Evolutionary conservation across 2,329 filamentous ascomycete species (phyloP), one percentile per base, ranked within the genome.

Genomic region (Venturia nashicola): DNA sequence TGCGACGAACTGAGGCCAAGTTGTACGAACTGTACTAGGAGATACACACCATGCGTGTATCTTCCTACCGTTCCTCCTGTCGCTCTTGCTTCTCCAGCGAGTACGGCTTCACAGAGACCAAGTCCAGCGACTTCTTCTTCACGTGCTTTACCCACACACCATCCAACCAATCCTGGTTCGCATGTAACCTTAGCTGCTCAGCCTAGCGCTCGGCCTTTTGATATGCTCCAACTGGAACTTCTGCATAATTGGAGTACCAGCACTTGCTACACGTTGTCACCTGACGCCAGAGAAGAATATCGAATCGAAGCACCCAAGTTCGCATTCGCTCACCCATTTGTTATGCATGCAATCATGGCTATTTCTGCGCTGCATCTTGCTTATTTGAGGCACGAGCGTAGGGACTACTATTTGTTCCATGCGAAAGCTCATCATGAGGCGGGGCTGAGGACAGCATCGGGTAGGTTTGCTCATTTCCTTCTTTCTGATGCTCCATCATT

Each of bases 11-110:
- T 78, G 62, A 82, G 81, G 71, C 80, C 80, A 18, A 57, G 51
- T 20, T 76, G 77, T 62, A 80, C 78, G 48, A 82, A 82, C 69
- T 79, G 82, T 71, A 80, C 80, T 65, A 27, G 59, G 8, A 34
- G 59, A 32, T 43, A 20, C 59, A 46, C 39, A 8, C 39, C 40
- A 61, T 61, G 59, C n/a, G 27, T 43, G 3, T 61, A 43, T 20
- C 39, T 43, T 6, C 11, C 20, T 2, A 5, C 43, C n/a, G 36
- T n/a, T 5, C 59, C 39, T 32, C 18, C 59, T n/a, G 16, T 20
- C 16, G 23, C 59, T 32, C 39, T 61, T 20, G 27, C 59, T 14
- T n/a, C 39, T 23, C 59, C 59, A 27, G 51, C 27, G 12, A 57
- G 51, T 12, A n/a, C 51, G 27, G 32, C 32, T 36, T 57, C 51